Base-by-base conservation (phyloP, 2,329 filamentous ascomycete species). In the Fusarium sublunatum region DNA sequence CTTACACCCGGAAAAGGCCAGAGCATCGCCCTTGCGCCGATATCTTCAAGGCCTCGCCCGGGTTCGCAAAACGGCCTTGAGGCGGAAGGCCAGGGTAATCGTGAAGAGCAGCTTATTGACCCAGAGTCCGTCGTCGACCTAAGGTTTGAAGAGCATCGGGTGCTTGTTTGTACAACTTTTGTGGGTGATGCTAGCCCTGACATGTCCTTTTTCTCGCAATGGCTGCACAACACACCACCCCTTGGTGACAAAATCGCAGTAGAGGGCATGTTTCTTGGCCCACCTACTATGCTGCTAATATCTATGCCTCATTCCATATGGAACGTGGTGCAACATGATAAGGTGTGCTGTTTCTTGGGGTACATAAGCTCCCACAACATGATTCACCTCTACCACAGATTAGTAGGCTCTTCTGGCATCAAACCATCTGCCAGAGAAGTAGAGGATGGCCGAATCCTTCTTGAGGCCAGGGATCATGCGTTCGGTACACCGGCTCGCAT, bases 301-400 rank as follows among this genome's bases (percentile, higher is more conserved):
- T 89, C 87, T 5, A 89, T 89, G 84, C 86, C 87, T 5, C 80
- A 84, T 54, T 80, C 82, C 6, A 80, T 89, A 12, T 89, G 86
- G 85, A 86, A 83, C 63, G 80, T 88, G 22, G 84, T 89, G 7
- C 84, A 88, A 73, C 84, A 87, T 58, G 86, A 89, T 64, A 88
- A 88, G 68, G 86, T 88, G 22, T 89, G 87, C 74, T 87, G 84
- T 65, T 88, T 87, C 58, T 71, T 89, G 41, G 87, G 87, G 29
- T 86, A 87, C 64, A 84, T 89, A 64, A 88, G 83, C 65, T 89
- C 87, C 1, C 86, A 88, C 68, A 89, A 89, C 73, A 86, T 89
- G 83, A 84, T 86, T 8, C 83, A 86, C 50, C 79, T 89, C 8
- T 89, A 89, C 69, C 81, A 88, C 54, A 81, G 81, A 32, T 76